Evolutionary conservation across 306 rosid species (phyloP).

Genomic region (Vigna hirtella): DNA sequence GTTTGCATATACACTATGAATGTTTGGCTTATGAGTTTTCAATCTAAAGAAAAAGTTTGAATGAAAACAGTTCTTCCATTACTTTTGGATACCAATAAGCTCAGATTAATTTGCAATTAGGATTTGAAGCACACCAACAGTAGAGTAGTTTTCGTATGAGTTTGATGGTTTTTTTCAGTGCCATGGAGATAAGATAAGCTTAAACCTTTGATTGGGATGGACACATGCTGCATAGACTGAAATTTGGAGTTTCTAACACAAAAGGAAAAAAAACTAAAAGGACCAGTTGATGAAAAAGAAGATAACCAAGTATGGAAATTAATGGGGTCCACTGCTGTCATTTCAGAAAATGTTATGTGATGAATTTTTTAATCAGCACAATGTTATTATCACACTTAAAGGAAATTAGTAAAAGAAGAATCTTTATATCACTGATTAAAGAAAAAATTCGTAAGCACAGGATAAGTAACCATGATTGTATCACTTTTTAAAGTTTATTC

Average conservation of each 20-base stretch:
- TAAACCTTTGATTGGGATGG: neutral
- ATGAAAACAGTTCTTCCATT: too few relatives aligned
- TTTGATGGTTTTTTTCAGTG: constrained; percentile 24
- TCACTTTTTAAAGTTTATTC: too few relatives aligned
- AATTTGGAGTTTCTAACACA: neutral
- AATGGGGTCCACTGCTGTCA: neutral
- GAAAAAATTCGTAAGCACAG: too few relatives aligned
- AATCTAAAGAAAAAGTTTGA: too few relatives aligned
- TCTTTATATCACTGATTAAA: too few relatives aligned
- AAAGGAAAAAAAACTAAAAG: neutral
- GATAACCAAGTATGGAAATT: neutral
- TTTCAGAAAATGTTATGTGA: neutral
- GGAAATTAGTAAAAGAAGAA: neutral
- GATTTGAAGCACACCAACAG: neutral
- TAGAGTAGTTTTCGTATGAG: neutral
- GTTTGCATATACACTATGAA: neutral
- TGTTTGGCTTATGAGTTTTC: neutral
- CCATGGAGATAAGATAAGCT: constrained; percentile 10
- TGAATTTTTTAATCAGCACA: too few relatives aligned
- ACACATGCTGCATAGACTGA: neutral
- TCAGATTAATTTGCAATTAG: neutral
- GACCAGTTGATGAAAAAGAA: neutral
- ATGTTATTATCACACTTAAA: neutral
- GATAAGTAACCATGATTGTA: too few relatives aligned
- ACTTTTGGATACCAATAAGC: too few relatives aligned